Conservation (phyloP, 306 rosid species). For the Medicago ruthenica region DNA sequence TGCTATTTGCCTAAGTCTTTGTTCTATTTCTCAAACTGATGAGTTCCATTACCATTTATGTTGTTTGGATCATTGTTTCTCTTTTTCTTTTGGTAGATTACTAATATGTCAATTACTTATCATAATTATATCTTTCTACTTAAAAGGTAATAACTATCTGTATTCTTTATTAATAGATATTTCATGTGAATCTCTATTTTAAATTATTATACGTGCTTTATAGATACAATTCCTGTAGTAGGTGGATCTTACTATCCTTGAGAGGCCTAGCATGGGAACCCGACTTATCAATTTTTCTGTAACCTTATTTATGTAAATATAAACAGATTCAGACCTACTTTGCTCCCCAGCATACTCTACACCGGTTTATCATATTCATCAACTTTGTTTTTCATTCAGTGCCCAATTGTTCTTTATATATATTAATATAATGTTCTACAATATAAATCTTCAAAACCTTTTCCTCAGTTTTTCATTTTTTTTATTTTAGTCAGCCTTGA, state of each 20-base stretch:
- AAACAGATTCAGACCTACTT: slow-evolving; percentile 15
- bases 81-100: neutral
- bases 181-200: slow-evolving; percentile 6
- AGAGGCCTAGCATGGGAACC: neutral
- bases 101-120: neutral
- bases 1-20: slow-evolving; percentile 13
- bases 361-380: slow-evolving; percentile 11
- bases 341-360: neutral
- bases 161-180: neutral
- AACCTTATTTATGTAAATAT: neutral
- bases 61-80: slow-evolving; percentile 14
- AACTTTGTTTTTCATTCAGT: slow-evolving; percentile 3
- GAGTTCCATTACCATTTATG: slow-evolving; percentile 5
- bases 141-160: slow-evolving; percentile 4
- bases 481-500: slow-evolving; percentile 21
- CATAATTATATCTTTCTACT: slow-evolving; percentile 28
- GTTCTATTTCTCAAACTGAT: neutral
- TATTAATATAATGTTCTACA: neutral
- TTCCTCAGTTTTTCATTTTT: slow-evolving; percentile 12
- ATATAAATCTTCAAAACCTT: neutral
- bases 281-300: neutral
- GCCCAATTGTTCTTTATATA: slow-evolving; percentile 15
- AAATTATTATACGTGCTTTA: neutral
- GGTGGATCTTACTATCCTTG: neutral
- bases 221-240: neutral